A percentile compares a stretch with the other conserved stretches of the same genome.
These are phyloP conservation scores for Didymella pomorum DNA, from an alignment of 2,329 filamentous ascomycete species.

Conservation along the genomic window DNA sequence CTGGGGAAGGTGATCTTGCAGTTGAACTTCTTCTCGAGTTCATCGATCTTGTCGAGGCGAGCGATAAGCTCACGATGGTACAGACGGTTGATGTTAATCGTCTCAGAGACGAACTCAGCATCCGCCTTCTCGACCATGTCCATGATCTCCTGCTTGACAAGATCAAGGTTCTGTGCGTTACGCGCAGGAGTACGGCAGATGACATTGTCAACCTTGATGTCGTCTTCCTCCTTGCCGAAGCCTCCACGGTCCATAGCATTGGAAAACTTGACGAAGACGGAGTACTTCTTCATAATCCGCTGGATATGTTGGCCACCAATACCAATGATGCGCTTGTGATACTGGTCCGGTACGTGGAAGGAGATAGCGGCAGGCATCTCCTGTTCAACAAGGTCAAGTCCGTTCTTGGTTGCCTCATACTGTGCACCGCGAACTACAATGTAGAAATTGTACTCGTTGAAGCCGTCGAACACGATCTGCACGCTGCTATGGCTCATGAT, in stretches of 20 bases:
- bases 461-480: conserved; percentile 98
- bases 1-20: conserved; percentile 99
- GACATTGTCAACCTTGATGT: conserved; percentile 98
- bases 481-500: conserved; percentile 99
- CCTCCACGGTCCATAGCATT: conserved; percentile 98
- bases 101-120: conserved; percentile 94
- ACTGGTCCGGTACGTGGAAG: conserved; percentile 98
- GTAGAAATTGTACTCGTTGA: conserved; percentile 99
- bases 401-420: conserved; percentile 94
- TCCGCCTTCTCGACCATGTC: conserved; percentile 99
- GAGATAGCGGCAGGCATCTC: conserved; percentile 99
- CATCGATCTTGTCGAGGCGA: conserved; percentile 87
- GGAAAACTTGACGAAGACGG: conserved; percentile 98
- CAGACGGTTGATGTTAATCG: conserved; percentile 90
- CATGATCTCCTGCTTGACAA: conserved; percentile 98
- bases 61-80: conserved; percentile 94
- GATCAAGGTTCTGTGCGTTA: conserved; percentile 94
- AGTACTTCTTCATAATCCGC: conserved; percentile 99
- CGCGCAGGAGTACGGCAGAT: conserved; percentile 97
- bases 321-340: conserved; percentile 98
- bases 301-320: conserved; percentile 99
- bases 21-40: conserved; percentile 98
- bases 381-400: conserved; percentile 91
- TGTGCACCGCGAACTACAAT: conserved; percentile 94
- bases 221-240: conserved; percentile 93